phyloP scores from a whole-genome alignment of 768 basidiomycete species.

The Leucocoprinus sp. region DNA sequence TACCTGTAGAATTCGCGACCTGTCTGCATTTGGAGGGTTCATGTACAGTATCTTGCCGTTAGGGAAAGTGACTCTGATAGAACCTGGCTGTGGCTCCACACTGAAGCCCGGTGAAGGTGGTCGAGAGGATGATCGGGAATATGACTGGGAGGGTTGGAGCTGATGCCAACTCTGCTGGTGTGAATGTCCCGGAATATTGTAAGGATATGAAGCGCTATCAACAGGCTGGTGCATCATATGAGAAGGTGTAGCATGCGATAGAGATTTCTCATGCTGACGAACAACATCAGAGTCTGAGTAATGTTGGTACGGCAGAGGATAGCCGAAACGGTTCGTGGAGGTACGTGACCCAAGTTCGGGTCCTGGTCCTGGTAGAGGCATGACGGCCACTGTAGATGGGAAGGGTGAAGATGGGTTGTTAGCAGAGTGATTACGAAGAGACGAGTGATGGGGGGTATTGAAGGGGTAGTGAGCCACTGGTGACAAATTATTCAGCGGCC shows the following conservation, averaged over 20 bases:
- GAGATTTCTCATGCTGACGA: slow-evolving; percentile 9
- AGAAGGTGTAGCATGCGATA: slow-evolving; percentile 12
- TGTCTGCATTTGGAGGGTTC: slow-evolving; percentile 4
- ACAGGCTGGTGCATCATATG: slow-evolving; percentile 1
- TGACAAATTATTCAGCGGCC: neutral
- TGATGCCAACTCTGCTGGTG: neutral
- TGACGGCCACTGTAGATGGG: slow-evolving; percentile 8
- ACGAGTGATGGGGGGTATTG: slow-evolving; percentile 1
- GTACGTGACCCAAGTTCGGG: slow-evolving; percentile 2
- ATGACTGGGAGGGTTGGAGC: neutral
- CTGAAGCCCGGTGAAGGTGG: neutral
- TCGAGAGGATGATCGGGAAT: neutral
- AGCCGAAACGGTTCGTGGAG: slow-evolving; percentile 1
- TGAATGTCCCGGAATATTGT: slow-evolving; percentile 1
- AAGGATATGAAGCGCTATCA: slow-evolving; percentile 1
- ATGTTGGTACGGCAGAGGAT: slow-evolving; percentile 6
- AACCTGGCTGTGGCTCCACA: neutral
- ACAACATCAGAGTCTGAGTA: slow-evolving; percentile 6
- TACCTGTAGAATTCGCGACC: slow-evolving; percentile 5
- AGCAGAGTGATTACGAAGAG: slow-evolving; percentile 8
- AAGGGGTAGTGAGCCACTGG: slow-evolving; percentile 3
- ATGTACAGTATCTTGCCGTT: neutral
- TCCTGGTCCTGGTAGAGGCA: neutral
- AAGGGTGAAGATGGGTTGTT: slow-evolving; percentile 8
- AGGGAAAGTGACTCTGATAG: neutral